A percentile compares a stretch with the other conserved stretches of the same genome.
Conservation (phyloP, 2,329 filamentous ascomycete genomes). For the Trichoderma oligosporum region DNA sequence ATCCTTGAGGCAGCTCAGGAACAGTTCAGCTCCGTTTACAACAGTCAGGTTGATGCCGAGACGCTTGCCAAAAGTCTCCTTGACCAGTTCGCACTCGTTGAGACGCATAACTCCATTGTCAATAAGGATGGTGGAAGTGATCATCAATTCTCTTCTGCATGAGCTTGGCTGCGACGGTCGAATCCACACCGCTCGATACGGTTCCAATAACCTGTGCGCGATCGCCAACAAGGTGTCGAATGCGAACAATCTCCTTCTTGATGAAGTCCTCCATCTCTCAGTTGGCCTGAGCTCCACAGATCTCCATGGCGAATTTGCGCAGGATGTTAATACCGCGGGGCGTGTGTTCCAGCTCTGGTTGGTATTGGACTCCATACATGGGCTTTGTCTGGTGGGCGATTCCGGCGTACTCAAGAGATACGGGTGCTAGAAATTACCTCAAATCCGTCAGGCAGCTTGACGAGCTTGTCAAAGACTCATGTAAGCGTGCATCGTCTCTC, state of each 20-base stretch:
- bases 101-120: constrained; percentile 75
- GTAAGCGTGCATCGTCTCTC: constrained; percentile 56
- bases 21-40: constrained; percentile 71
- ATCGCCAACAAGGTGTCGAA: constrained; percentile 75
- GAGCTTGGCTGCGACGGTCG: constrained; percentile 79
- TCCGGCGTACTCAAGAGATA: not conserved
- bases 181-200: constrained; percentile 75
- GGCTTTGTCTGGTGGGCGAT: not conserved
- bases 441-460: not conserved
- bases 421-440: not conserved
- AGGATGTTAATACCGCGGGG: constrained; percentile 63
- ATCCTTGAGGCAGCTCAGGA: constrained; percentile 74
- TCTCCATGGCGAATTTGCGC: constrained; percentile 76
- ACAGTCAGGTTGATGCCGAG: constrained; percentile 89
- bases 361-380: not conserved
- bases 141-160: constrained; percentile 75
- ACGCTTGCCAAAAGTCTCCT: constrained; percentile 71
- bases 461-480: constrained; percentile 57
- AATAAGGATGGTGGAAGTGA: constrained; percentile 80
- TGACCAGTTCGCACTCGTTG: constrained; percentile 77
- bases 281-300: constrained; percentile 70
- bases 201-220: constrained; percentile 65
- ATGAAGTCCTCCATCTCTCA: constrained; percentile 88
- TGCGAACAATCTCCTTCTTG: constrained; percentile 73
- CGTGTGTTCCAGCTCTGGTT: not conserved